A percentile compares a stretch with the other conserved stretches of the same genome.
These are phyloP conservation scores for Singerocomus inundabilis DNA, from an alignment of 1,284 basidiomycete species.

Conservation along the genomic window DNA sequence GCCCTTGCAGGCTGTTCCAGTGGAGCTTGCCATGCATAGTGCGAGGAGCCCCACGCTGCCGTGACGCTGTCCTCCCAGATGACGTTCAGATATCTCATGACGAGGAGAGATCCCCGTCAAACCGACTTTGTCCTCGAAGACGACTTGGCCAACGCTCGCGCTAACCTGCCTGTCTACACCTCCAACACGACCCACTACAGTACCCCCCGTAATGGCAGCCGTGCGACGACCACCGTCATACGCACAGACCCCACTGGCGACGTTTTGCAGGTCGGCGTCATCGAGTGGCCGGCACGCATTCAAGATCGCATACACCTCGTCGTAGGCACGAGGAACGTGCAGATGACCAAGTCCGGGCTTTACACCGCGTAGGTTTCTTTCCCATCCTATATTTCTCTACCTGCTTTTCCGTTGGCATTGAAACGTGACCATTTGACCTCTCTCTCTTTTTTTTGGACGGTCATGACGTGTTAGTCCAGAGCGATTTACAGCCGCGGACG, in stretches of 20 bases:
- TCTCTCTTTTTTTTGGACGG: no score
- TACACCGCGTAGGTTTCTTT: constrained; percentile 24
- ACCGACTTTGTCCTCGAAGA: constrained; percentile 22
- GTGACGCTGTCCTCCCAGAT: constrained; percentile 3
- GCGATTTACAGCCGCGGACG: constrained; percentile 25
- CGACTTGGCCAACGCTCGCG: not conserved
- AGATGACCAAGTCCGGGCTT: constrained; percentile 24
- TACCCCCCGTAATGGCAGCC: constrained; percentile 9
- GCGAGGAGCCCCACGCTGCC: not conserved
- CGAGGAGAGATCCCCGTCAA: constrained; percentile 26
- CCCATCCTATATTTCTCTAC: not conserved
- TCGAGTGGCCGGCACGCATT: constrained; percentile 28
- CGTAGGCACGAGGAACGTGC: constrained; percentile 28
- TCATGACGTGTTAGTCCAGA: constrained; percentile 23
- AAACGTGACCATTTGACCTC: not conserved
- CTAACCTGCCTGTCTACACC: constrained; percentile 12
- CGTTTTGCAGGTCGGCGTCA: constrained; percentile 27
- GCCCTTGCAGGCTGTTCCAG: no score
- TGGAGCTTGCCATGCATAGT: not conserved
- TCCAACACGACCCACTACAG: constrained; percentile 19
- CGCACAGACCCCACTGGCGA: constrained; percentile 23
- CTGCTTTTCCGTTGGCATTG: not conserved
- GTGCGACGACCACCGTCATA: constrained; percentile 27
- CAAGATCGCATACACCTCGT: constrained; percentile 15
- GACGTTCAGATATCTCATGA: constrained; percentile 25